Percentiles rank a stretch among this genome's conserved stretches.
These are phyloP conservation scores for Fusarium neocosmosporiellum DNA, from an alignment of 2,329 filamentous ascomycete genomes.

Conservation along the genomic window DNA sequence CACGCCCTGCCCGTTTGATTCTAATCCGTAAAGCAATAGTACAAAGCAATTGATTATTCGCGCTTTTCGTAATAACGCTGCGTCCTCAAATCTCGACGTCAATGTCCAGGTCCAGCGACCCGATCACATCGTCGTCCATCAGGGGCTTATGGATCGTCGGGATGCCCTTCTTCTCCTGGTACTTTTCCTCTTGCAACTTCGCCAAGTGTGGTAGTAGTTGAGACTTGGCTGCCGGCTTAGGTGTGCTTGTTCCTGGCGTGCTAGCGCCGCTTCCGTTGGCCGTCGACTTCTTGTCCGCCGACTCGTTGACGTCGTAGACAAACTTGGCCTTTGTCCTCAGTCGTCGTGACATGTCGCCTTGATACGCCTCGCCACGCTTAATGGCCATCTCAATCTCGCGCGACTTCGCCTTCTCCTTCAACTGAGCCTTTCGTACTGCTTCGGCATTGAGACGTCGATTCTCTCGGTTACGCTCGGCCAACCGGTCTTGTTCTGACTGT, in stretches of 20 bases:
- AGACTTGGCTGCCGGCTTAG: conserved; percentile 58
- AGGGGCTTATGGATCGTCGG: conserved; percentile 81
- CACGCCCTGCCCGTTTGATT: conserved; percentile 7
- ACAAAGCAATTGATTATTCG: background rate
- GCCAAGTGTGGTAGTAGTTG: conserved; percentile 62
- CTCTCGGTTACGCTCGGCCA: conserved; percentile 84
- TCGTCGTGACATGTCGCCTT: conserved; percentile 69
- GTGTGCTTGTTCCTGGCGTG: conserved; percentile 65
- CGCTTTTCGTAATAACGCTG: conserved; percentile 17
- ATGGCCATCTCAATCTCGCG: conserved; percentile 70
- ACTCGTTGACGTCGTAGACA: conserved; percentile 70
- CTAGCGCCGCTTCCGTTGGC: conserved; percentile 62
- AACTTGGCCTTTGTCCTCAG: conserved; percentile 76
- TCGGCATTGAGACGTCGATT: conserved; percentile 90
- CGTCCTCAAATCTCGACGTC: conserved; percentile 82
- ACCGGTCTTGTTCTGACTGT: conserved; percentile 79
- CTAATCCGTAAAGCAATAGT: conserved; percentile 13
- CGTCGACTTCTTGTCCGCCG: conserved; percentile 58
- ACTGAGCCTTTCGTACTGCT: conserved; percentile 88
- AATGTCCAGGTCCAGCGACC: conserved; percentile 87
- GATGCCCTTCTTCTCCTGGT: conserved; percentile 68
- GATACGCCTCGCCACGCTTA: conserved; percentile 71
- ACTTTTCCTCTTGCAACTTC: conserved; percentile 64
- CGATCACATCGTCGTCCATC: conserved; percentile 94
- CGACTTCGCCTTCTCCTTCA: conserved; percentile 78